These are phyloP conservation scores for Fistulinella prunicolor DNA, from an alignment of 768 basidiomycete genomes.

Conservation along the genomic window DNA sequence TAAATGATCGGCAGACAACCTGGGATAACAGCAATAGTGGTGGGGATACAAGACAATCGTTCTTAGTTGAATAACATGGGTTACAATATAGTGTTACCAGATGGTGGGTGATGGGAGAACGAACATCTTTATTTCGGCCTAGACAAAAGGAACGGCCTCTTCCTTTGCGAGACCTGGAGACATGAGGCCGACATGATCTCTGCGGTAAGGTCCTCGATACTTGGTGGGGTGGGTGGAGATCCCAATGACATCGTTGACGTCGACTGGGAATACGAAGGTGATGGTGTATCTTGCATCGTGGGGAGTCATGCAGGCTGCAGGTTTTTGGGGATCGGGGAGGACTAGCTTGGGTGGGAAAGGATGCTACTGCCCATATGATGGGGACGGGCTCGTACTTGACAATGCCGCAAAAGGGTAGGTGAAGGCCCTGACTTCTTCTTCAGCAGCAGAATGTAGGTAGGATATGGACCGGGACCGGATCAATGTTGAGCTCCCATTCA, in stretches of 20 bases:
- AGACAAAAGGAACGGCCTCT: constrained; percentile 27
- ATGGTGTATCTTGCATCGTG: constrained; percentile 52
- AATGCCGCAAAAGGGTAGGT: constrained; percentile 31
- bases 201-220: constrained; percentile 48
- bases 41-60: constrained; percentile 24
- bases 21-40: constrained; percentile 6
- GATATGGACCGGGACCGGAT: constrained; percentile 60
- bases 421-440: constrained; percentile 57
- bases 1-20: constrained; percentile 28
- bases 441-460: constrained; percentile 58
- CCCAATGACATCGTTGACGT: constrained; percentile 61
- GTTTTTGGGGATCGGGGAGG: constrained; percentile 14
- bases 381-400: constrained; percentile 28
- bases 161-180: constrained; percentile 31
- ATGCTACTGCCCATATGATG: constrained; percentile 28
- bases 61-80: constrained; percentile 23
- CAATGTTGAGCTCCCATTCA: constrained; percentile 87
- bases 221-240: constrained; percentile 57
- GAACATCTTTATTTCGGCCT: constrained; percentile 58
- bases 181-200: constrained; percentile 44
- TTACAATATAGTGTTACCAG: constrained; percentile 46
- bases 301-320: constrained; percentile 25
- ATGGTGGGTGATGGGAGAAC: constrained; percentile 58
- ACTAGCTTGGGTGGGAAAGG: constrained; percentile 33
- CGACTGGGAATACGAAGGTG: constrained; percentile 47